phyloP scores from a whole-genome alignment of 306 rosid genomes.

The Gleditsia sinensis region DNA sequence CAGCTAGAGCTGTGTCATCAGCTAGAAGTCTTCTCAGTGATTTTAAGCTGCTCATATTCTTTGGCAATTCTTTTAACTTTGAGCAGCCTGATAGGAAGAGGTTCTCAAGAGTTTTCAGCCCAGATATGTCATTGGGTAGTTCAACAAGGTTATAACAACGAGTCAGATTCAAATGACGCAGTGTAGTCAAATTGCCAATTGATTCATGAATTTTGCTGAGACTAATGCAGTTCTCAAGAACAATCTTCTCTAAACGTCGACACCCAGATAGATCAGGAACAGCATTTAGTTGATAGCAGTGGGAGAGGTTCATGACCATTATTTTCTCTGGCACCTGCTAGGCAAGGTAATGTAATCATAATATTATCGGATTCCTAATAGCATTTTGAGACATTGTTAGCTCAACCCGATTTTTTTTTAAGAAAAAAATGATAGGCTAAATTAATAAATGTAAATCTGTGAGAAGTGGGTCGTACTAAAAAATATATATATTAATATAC shows the following conservation, averaged over 20 bases:
- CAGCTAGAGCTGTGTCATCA: constrained; percentile 45
- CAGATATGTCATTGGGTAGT: constrained; percentile 60
- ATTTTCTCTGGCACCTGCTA: constrained; percentile 56
- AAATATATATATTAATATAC: no score
- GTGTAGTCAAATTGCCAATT: constrained; percentile 43
- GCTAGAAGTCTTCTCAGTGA: constrained; percentile 51
- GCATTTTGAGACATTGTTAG: no score
- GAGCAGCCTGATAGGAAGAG: constrained; percentile 50
- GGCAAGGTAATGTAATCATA: constrained; percentile 3
- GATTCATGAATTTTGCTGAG: constrained; percentile 54
- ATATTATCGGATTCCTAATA: neutral
- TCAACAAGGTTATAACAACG: constrained; percentile 42
- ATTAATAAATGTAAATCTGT: no score
- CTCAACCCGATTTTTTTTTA: no score
- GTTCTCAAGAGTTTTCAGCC: constrained; percentile 54
- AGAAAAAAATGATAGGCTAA: no score
- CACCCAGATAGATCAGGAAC: constrained; percentile 63
- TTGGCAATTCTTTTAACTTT: constrained; percentile 51
- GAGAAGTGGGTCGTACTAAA: no score
- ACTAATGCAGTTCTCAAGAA: constrained; percentile 45
- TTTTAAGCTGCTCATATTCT: constrained; percentile 42
- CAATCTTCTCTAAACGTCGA: constrained; percentile 49
- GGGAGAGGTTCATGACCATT: constrained; percentile 50
- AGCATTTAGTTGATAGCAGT: constrained; percentile 38
- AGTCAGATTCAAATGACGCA: constrained; percentile 53